Evolutionary conservation across 208 protist species (phyloP).

Genomic region (Leishmania gerbilli): DNA sequence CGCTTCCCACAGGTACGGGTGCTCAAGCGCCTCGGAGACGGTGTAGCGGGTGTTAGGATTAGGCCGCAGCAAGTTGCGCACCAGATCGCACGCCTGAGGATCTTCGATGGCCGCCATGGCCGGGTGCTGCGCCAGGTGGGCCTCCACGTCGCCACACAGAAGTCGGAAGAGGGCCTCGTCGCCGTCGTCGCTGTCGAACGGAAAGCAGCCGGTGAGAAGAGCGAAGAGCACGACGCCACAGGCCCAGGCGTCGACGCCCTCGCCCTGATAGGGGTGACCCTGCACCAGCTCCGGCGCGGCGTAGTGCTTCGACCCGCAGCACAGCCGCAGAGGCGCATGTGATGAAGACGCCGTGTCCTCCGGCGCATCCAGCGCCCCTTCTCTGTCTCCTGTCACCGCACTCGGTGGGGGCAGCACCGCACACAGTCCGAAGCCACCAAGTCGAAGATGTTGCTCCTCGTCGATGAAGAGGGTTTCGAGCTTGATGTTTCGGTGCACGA

Average conservation of each 20-base stretch:
- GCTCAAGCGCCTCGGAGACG: constrained; percentile 59
- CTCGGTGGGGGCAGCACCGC: constrained; percentile 42
- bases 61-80: constrained; percentile 62
- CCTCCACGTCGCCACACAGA: constrained; percentile 42
- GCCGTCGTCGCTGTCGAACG: constrained; percentile 72
- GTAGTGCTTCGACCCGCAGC: constrained; percentile 88
- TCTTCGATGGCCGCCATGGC: constrained; percentile 48
- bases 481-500: constrained; percentile 81
- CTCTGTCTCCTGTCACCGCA: background rate
- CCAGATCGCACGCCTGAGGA: constrained; percentile 56
- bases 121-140: constrained; percentile 48
- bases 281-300: constrained; percentile 93
- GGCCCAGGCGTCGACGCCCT: constrained; percentile 95
- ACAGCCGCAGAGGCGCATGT: constrained; percentile 49
- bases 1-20: constrained; percentile 50
- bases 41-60: constrained; percentile 54
- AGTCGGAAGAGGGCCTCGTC: constrained; percentile 52
- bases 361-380: background rate
- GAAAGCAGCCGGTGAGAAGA: constrained; percentile 88
- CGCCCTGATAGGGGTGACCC: constrained; percentile 86
- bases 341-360: background rate
- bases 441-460: constrained; percentile 39
- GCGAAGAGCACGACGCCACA: constrained; percentile 95
- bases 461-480: constrained; percentile 76
- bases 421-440: constrained; percentile 60